phyloP scores from a whole-genome alignment of 768 basidiomycete species.

The Tricholoma furcatifolium region DNA sequence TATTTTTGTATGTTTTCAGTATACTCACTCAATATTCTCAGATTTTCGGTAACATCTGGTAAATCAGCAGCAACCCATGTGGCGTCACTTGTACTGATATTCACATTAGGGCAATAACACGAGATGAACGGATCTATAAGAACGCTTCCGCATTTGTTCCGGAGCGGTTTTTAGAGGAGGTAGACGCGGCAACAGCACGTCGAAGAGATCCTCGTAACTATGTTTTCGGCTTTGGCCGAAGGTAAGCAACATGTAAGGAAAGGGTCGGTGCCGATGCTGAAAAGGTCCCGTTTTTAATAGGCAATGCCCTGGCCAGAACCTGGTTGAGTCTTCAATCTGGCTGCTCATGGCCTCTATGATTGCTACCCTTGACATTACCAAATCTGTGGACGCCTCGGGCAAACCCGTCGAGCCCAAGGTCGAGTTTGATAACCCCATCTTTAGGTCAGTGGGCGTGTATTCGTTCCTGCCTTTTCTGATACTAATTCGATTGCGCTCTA shows the following conservation, averaged over 20 bases:
- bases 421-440: conserved; percentile 58
- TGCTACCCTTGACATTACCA: conserved; percentile 55
- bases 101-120: conserved; percentile 43
- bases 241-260: conserved; percentile 23
- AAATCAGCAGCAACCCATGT: conserved; percentile 3
- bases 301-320: conserved; percentile 61
- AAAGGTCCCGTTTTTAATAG: conserved; percentile 24
- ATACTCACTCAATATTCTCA: conserved; percentile 10
- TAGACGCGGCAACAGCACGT: conserved; percentile 25
- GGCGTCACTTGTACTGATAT: background rate
- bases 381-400: conserved; percentile 49
- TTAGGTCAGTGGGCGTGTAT: conserved; percentile 38
- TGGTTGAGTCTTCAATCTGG: conserved; percentile 66
- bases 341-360: conserved; percentile 53
- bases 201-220: conserved; percentile 31
- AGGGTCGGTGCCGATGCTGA: background rate
- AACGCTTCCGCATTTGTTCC: conserved; percentile 52
- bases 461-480: background rate
- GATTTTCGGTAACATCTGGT: conserved; percentile 67
- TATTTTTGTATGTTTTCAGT: conserved; percentile 1
- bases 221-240: conserved; percentile 42
- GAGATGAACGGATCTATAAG: conserved; percentile 48
- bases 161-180: conserved; percentile 44
- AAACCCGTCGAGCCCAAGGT: conserved; percentile 45
- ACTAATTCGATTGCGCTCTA: background rate